Evolutionary conservation across 2,329 filamentous ascomycete species (phyloP).

Genomic region (Trichoderma atrobrunneum): DNA sequence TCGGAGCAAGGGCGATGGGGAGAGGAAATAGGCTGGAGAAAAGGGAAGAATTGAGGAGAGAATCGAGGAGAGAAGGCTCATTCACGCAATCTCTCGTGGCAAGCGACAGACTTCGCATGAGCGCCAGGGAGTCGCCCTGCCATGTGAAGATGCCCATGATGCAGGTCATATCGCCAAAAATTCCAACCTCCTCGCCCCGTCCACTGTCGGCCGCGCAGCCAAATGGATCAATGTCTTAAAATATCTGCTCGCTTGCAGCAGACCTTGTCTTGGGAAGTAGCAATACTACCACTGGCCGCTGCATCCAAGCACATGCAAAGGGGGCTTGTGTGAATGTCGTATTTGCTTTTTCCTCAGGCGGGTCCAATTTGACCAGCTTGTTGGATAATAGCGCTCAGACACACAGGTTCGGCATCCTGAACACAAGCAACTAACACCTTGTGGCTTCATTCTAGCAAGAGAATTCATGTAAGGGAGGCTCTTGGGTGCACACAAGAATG

Average conservation of each 20-base stretch:
- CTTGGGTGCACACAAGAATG: not conserved
- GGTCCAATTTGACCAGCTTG: conserved; percentile 13
- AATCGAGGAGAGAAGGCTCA: not conserved
- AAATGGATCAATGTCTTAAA: conserved; percentile 13
- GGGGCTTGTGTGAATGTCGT: not conserved
- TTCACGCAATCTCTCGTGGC: conserved; percentile 8
- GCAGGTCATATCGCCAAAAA: conserved; percentile 18
- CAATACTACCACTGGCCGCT: not conserved
- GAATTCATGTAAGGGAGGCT: conserved; percentile 11
- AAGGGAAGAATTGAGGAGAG: not conserved
- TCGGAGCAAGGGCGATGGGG: not conserved
- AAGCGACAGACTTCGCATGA: not conserved
- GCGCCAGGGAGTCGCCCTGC: conserved; percentile 9
- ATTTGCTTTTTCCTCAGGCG: conserved; percentile 6
- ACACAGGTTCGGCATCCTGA: not conserved
- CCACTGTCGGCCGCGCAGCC: conserved; percentile 7
- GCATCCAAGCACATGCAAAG: conserved; percentile 11
- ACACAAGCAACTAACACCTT: not conserved
- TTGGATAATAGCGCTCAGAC: not conserved
- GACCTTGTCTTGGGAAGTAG: not conserved
- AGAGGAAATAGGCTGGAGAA: not conserved
- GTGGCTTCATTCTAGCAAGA: not conserved
- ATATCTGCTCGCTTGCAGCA: conserved; percentile 6
- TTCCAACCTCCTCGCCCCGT: not conserved
- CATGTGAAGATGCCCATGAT: conserved; percentile 2